A percentile compares a stretch with the other conserved stretches of the same genome.
phyloP scores from a whole-genome alignment of 192 early-diverging fungal genomes.

The Backusella parvicylindrica region DNA sequence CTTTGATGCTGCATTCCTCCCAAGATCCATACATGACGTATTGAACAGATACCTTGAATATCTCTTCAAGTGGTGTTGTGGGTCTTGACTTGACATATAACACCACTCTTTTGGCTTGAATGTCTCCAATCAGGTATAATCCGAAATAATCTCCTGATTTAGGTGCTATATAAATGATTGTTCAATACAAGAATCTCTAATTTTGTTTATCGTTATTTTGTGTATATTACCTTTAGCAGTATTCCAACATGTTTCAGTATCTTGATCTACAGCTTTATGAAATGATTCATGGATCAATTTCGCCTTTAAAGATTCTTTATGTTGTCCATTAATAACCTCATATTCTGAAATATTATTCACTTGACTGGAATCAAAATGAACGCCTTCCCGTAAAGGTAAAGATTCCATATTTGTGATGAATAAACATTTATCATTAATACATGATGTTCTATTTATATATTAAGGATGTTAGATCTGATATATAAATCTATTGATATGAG shows the following conservation, averaged over 20 bases:
- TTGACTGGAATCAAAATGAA: conserved; percentile 31
- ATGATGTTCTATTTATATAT: conserved; percentile 44
- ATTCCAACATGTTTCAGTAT: conserved; percentile 52
- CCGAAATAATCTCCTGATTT: conserved; percentile 46
- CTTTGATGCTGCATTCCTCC: not conserved
- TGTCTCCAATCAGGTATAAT: conserved; percentile 36
- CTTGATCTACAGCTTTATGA: conserved; percentile 47
- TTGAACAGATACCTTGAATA: conserved; percentile 15
- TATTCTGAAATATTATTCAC: conserved; percentile 14
- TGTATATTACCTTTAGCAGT: conserved; percentile 14
- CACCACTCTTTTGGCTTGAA: conserved; percentile 4
- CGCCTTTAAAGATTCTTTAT: not conserved
- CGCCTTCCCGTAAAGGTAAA: conserved; percentile 37
- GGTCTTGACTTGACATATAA: not conserved
- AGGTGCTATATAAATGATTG: conserved; percentile 24
- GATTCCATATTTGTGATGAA: conserved; percentile 51
- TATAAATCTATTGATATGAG: not conserved
- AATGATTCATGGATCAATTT: conserved; percentile 38
- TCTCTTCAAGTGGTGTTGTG: not conserved
- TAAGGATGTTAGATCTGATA: not conserved
- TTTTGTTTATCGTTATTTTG: no score
- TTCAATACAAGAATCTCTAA: no score
- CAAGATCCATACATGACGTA: conserved; percentile 15
- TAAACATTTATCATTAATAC: conserved; percentile 53
- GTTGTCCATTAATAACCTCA: not conserved